These are phyloP conservation scores for Pestalotiopsis sp. DNA, from an alignment of 2,329 filamentous ascomycete species.

Conservation along the genomic window DNA sequence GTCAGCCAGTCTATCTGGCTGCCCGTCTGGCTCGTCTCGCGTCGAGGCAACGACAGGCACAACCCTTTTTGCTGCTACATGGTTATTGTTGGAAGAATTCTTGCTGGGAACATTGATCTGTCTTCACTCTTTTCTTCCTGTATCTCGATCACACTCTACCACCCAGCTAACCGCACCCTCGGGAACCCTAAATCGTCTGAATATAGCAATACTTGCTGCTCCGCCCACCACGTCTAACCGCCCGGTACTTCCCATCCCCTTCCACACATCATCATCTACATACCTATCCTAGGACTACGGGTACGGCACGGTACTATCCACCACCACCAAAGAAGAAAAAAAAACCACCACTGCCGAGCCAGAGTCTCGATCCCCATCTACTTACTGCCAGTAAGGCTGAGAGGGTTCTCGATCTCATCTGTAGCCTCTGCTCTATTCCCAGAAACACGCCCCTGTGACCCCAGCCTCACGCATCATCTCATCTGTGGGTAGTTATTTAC, in stretches of 20 bases:
- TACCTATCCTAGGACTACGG: slow-evolving; percentile 29
- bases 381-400: slow-evolving; percentile 37
- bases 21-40: not conserved
- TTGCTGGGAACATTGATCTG: slow-evolving; percentile 13
- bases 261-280: slow-evolving; percentile 26
- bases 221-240: slow-evolving; percentile 30
- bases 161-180: slow-evolving; percentile 27
- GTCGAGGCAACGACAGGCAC: slow-evolving; percentile 15
- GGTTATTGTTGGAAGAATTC: slow-evolving; percentile 7
- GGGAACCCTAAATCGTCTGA: slow-evolving; percentile 34
- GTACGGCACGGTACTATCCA: slow-evolving; percentile 16
- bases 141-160: slow-evolving; percentile 9
- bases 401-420: slow-evolving; percentile 21
- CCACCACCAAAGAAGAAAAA: slow-evolving; percentile 22
- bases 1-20: not conserved
- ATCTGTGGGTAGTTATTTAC: slow-evolving; percentile 27
- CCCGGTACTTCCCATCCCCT: slow-evolving; percentile 34
- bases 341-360: slow-evolving; percentile 27
- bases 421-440: slow-evolving; percentile 31
- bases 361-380: slow-evolving; percentile 28
- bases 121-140: slow-evolving; percentile 26
- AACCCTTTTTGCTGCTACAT: slow-evolving; percentile 20
- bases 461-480: slow-evolving; percentile 24
- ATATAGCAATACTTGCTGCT: slow-evolving; percentile 42
- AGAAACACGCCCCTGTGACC: slow-evolving; percentile 29